phyloP scores from a whole-genome alignment of 2,329 filamentous ascomycete species.

The Helotiales sp. region DNA sequence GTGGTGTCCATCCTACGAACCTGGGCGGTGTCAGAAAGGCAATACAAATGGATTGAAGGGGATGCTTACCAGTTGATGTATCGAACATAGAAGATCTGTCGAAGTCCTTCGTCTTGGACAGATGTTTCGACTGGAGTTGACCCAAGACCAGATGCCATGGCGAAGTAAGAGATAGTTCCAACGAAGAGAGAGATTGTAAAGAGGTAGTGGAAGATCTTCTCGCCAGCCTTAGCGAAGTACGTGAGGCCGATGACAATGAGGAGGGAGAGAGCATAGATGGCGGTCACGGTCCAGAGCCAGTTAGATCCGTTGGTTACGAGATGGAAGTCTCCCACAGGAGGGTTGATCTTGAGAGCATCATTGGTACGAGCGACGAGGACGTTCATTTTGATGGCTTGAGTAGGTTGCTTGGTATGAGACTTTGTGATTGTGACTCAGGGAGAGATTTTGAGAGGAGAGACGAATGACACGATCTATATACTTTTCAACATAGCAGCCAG shows the following conservation, averaged over 20 bases:
- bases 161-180: conserved; percentile 67
- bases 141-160: conserved; percentile 68
- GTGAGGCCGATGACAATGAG: conserved; percentile 57
- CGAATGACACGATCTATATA: background rate
- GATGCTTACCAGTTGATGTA: conserved; percentile 62
- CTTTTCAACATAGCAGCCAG: background rate
- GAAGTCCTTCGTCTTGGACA: conserved; percentile 52
- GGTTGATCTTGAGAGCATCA: conserved; percentile 37
- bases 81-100: conserved; percentile 68
- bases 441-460: background rate
- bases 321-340: conserved; percentile 27
- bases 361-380: conserved; percentile 28
- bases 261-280: conserved; percentile 60
- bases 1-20: conserved; percentile 53
- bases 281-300: conserved; percentile 66
- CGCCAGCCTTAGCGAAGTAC: conserved; percentile 56
- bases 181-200: conserved; percentile 62
- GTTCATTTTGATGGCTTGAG: conserved; percentile 3
- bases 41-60: background rate
- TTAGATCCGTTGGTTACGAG: conserved; percentile 62
- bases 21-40: conserved; percentile 14
- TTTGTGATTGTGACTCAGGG: background rate
- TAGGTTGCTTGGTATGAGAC: background rate
- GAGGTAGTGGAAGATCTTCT: conserved; percentile 64
- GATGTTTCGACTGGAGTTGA: conserved; percentile 64